These are phyloP conservation scores for Rhodotorula babjevae DNA, from an alignment of 768 basidiomycete genomes.

Conservation along the genomic window DNA sequence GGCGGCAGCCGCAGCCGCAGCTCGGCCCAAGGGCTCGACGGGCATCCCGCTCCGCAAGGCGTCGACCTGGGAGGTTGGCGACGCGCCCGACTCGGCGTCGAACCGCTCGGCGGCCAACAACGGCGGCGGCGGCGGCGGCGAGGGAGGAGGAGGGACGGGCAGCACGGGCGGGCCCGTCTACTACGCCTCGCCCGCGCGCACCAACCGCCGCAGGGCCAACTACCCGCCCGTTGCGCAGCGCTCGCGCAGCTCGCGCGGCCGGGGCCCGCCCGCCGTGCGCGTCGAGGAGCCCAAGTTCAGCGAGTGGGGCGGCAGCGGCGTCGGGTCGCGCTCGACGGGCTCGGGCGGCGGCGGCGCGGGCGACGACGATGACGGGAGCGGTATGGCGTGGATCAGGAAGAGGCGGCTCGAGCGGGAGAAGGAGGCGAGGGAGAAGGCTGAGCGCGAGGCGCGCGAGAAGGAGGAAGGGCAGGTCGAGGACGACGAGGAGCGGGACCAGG, in stretches of 20 bases:
- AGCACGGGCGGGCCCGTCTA: constrained; percentile 14
- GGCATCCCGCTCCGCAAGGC: constrained; percentile 38
- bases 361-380: constrained; percentile 11
- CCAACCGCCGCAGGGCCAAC: constrained; percentile 6
- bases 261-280: neutral
- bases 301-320: constrained; percentile 28
- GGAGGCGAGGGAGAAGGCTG: neutral
- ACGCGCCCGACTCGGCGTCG: neutral
- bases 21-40: constrained; percentile 18
- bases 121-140: neutral
- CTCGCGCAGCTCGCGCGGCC: neutral
- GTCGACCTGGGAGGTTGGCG: constrained; percentile 31
- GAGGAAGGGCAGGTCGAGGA: neutral
- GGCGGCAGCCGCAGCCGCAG: too few relatives aligned
- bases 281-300: constrained; percentile 31
- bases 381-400: constrained; percentile 34
- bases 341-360: neutral
- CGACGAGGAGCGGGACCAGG: neutral
- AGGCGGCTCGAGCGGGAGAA: constrained; percentile 9
- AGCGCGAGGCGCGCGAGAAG: neutral
- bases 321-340: neutral
- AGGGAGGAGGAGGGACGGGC: too few relatives aligned
- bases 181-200: constrained; percentile 23
- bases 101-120: too few relatives aligned
- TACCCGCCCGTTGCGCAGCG: constrained; percentile 39